A percentile compares a stretch with the other conserved stretches of the same genome.
Conservation (phyloP, 1,284 basidiomycete genomes). For the Phellopilus nigrolimitatus region DNA sequence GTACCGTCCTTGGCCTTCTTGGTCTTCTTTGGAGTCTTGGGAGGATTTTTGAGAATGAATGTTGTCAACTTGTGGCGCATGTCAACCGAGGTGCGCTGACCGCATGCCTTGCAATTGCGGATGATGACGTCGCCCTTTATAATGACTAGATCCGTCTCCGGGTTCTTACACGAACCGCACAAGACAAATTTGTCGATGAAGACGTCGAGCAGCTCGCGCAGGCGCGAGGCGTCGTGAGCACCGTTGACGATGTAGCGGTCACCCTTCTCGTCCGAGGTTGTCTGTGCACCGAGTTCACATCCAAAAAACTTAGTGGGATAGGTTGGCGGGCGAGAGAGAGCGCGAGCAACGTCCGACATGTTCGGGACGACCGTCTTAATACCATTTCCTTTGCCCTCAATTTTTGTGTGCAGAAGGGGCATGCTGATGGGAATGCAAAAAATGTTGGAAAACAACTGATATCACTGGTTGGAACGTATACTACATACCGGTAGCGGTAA, state of each 20-base stretch:
- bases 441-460: slow-evolving; percentile 20
- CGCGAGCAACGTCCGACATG: slow-evolving; percentile 97
- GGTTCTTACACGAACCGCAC: slow-evolving; percentile 98
- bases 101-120: slow-evolving; percentile 98
- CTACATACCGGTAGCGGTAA: slow-evolving; percentile 75
- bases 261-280: slow-evolving; percentile 92
- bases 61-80: slow-evolving; percentile 98
- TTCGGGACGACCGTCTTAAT: slow-evolving; percentile 99
- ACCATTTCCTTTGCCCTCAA: slow-evolving; percentile 98
- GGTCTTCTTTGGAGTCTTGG: slow-evolving; percentile 78
- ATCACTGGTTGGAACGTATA: slow-evolving; percentile 5
- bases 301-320: slow-evolving; percentile 99
- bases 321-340: slow-evolving; percentile 90
- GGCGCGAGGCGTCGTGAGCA: slow-evolving; percentile 86
- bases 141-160: slow-evolving; percentile 95
- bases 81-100: slow-evolving; percentile 86
- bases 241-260: slow-evolving; percentile 99
- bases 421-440: slow-evolving; percentile 50
- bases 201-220: slow-evolving; percentile 92
- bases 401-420: slow-evolving; percentile 94
- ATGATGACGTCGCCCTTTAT: slow-evolving; percentile 87
- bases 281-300: slow-evolving; percentile 97
- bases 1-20: slow-evolving; percentile 54
- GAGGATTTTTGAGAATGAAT: slow-evolving; percentile 98
- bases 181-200: slow-evolving; percentile 99